Evolutionary conservation across 805 yeast species (phyloP).

Genomic region (Candida broadrunensis): DNA sequence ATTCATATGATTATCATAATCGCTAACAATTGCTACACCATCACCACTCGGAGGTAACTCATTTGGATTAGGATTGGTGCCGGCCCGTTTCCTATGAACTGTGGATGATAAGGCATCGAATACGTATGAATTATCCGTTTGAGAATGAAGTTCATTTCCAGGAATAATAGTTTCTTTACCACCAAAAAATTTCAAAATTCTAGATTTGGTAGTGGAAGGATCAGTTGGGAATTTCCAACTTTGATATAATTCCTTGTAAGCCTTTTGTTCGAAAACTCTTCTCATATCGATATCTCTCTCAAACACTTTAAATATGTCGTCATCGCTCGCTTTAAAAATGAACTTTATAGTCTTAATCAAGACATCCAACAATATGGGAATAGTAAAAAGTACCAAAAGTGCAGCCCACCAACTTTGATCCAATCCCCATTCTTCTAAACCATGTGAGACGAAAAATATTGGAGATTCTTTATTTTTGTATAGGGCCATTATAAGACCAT

Average conservation of each 20-base stretch:
- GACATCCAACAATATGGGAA: conserved; percentile 68
- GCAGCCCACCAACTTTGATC: conserved; percentile 90
- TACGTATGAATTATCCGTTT: not conserved
- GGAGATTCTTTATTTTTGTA: conserved; percentile 50
- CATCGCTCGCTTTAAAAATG: conserved; percentile 64
- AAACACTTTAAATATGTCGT: conserved; percentile 72
- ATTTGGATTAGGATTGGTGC: conserved; percentile 41
- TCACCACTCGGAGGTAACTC: conserved; percentile 52
- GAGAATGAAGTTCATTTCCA: not conserved
- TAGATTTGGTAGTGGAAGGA: conserved; percentile 17
- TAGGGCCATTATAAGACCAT: conserved; percentile 68
- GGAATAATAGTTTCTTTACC: conserved; percentile 3
- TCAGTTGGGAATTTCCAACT: conserved; percentile 72
- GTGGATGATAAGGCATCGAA: conserved; percentile 33
- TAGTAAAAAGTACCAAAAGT: conserved; percentile 49
- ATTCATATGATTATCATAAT: conserved; percentile 26
- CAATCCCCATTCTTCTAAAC: conserved; percentile 70
- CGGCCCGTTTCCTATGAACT: conserved; percentile 45
- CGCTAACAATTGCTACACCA: conserved; percentile 22
- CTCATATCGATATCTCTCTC: conserved; percentile 71
- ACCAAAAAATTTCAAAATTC: conserved; percentile 7
- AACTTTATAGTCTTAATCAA: conserved; percentile 55
- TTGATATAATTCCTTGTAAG: conserved; percentile 70
- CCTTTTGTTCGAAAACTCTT: conserved; percentile 65
- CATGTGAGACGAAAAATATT: conserved; percentile 70